phyloP scores from a whole-genome alignment of 768 basidiomycete genomes.

The Postia placenta region DNA sequence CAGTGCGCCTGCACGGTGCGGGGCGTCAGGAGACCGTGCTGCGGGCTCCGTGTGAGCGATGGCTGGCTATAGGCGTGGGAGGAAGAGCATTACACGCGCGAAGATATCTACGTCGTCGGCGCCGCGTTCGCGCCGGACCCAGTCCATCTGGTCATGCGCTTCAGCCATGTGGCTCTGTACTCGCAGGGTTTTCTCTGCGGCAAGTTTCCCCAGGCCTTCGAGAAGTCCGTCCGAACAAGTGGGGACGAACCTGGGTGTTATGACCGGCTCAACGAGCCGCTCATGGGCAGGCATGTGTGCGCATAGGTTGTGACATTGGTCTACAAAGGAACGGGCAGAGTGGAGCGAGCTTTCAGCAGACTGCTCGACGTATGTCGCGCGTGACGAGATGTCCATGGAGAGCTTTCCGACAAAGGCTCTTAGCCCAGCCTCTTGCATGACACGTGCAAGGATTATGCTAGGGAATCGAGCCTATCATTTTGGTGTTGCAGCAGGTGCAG shows the following conservation, averaged over 20 bases:
- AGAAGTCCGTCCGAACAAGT: conserved; percentile 77
- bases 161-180: conserved; percentile 86
- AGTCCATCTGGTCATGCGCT: conserved; percentile 67
- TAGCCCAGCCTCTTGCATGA: conserved; percentile 66
- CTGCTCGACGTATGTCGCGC: conserved; percentile 64
- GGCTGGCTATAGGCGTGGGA: not conserved
- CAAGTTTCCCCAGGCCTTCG: conserved; percentile 51
- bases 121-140: conserved; percentile 55
- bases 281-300: conserved; percentile 35
- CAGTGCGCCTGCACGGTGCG: conserved; percentile 84
- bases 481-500: not conserved
- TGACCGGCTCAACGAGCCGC: conserved; percentile 68
- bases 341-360: conserved; percentile 43
- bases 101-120: conserved; percentile 74
- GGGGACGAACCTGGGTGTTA: conserved; percentile 88
- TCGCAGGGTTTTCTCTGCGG: conserved; percentile 37
- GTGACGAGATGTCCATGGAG: conserved; percentile 79
- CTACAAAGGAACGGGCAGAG: conserved; percentile 52
- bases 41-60: conserved; percentile 2
- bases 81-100: conserved; percentile 41
- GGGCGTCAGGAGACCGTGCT: conserved; percentile 57
- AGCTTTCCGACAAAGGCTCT: conserved; percentile 86
- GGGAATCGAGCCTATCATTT: not conserved
- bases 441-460: conserved; percentile 73
- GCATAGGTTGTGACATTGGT: conserved; percentile 37